Conservation (phyloP, 2,329 filamentous ascomycete genomes). For the Pseudocercospora macadamiae region DNA sequence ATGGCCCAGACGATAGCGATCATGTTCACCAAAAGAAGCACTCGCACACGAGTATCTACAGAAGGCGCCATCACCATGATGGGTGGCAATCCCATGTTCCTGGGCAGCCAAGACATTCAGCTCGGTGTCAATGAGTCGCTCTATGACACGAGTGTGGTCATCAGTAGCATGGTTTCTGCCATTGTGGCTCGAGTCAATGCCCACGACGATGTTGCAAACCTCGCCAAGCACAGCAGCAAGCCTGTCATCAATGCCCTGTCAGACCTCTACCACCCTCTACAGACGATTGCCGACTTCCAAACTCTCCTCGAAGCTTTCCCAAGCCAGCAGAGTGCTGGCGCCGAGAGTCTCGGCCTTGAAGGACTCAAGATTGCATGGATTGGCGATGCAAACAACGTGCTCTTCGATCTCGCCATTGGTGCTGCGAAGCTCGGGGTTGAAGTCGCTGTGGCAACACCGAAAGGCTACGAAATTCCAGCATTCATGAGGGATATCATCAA, state of each 20-base stretch:
- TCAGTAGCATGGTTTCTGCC: conserved; percentile 70
- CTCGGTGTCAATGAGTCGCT: conserved; percentile 94
- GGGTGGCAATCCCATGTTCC: conserved; percentile 93
- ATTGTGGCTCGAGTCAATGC: conserved; percentile 57
- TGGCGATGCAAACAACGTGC: conserved; percentile 94
- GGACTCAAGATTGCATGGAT: conserved; percentile 94
- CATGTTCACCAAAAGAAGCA: conserved; percentile 96
- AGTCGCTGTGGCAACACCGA: conserved; percentile 82
- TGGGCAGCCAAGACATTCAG: conserved; percentile 95
- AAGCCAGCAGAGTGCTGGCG: conserved; percentile 35
- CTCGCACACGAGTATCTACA: conserved; percentile 88
- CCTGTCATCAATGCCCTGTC: conserved; percentile 67
- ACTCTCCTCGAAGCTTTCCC: conserved; percentile 82
- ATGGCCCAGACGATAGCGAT: conserved; percentile 83
- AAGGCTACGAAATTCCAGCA: conserved; percentile 78
- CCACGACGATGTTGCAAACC: conserved; percentile 53
- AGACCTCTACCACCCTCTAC: conserved; percentile 89
- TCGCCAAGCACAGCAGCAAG: conserved; percentile 53
- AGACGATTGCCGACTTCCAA: conserved; percentile 91
- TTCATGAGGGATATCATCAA: conserved; percentile 74
- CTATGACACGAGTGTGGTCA: conserved; percentile 87
- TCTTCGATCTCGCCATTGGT: conserved; percentile 89
- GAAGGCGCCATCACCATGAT: conserved; percentile 87
- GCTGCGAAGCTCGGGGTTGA: conserved; percentile 86
- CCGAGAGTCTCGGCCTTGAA: conserved; percentile 66